These are phyloP conservation scores for Ambrosia trifida DNA, from an alignment of 129 eudicot genomes.

Conservation along the genomic window DNA sequence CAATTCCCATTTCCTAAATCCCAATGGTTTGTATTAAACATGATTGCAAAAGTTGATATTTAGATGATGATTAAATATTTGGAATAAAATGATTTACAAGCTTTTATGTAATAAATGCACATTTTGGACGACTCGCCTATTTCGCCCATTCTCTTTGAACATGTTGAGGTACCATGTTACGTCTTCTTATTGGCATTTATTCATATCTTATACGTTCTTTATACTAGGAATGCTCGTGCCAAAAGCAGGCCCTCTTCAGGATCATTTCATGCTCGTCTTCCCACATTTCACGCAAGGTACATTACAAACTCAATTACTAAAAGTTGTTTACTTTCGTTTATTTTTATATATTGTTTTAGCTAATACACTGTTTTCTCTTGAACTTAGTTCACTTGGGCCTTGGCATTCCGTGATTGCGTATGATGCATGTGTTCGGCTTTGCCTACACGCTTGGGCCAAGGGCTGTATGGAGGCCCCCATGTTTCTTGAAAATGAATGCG, in stretches of 20 bases:
- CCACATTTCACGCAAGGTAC: conserved; percentile 88
- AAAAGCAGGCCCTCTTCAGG: conserved; percentile 46
- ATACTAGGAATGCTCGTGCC: conserved; percentile 38
- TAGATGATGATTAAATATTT: too few relatives aligned
- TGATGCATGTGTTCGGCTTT: conserved; percentile 89
- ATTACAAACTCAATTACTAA: background rate
- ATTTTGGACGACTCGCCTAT: too few relatives aligned
- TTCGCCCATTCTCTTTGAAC: too few relatives aligned
- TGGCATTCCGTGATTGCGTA: conserved; percentile 88
- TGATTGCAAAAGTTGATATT: too few relatives aligned
- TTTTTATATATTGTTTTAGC: conserved; percentile 10
- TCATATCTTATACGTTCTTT: conserved; percentile 6
- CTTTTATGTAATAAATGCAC: too few relatives aligned
- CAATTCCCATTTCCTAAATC: too few relatives aligned
- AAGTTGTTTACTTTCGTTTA: background rate
- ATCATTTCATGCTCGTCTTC: conserved; percentile 60
- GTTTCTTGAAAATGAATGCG: conserved; percentile 79
- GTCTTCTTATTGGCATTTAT: background rate
- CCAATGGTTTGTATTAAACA: too few relatives aligned
- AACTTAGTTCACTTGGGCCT: conserved; percentile 67
- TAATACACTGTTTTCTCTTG: conserved; percentile 20
- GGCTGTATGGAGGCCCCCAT: conserved; percentile 81
- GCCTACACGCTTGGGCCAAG: conserved; percentile 94
- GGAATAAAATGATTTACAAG: too few relatives aligned
- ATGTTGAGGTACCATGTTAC: background rate